Evolutionary conservation across 371 early-diverging fungal genomes (phyloP).

Genomic region (Entomophthora muscae): DNA sequence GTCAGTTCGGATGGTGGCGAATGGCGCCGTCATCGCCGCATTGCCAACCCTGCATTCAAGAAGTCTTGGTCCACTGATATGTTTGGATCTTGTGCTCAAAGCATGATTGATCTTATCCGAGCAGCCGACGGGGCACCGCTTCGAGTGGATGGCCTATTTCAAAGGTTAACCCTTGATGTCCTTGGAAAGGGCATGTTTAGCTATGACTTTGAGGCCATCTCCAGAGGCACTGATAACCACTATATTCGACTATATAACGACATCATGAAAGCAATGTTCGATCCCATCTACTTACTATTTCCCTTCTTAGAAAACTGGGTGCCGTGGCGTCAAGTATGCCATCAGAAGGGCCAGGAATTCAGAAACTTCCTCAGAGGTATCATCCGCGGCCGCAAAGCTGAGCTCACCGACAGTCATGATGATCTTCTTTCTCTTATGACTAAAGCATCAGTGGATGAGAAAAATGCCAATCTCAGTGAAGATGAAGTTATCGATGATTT

Average conservation of each 20-base stretch:
- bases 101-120: background rate
- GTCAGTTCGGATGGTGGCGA: background rate
- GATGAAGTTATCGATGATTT: constrained; percentile 13
- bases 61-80: constrained; percentile 6
- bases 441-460: background rate
- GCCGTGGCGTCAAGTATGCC: background rate
- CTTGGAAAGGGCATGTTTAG: constrained; percentile 9
- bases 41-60: constrained; percentile 7
- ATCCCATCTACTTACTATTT: constrained; percentile 5
- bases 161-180: constrained; percentile 2
- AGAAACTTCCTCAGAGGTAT: background rate
- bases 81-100: constrained; percentile 2
- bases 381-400: background rate
- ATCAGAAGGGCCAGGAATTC: background rate
- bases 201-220: constrained; percentile 6
- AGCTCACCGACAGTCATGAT: background rate
- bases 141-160: background rate
- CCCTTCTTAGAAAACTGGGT: constrained; percentile 2
- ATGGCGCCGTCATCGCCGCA: constrained; percentile 7
- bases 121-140: background rate
- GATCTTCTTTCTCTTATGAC: constrained; percentile 2
- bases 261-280: constrained; percentile 1
- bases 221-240: background rate
- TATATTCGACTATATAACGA: background rate
- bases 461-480: constrained; percentile 9